A percentile compares a stretch with the other conserved stretches of the same genome.
Conservation (phyloP, 78 protist species). For the Polysphondylium violaceum region DNA sequence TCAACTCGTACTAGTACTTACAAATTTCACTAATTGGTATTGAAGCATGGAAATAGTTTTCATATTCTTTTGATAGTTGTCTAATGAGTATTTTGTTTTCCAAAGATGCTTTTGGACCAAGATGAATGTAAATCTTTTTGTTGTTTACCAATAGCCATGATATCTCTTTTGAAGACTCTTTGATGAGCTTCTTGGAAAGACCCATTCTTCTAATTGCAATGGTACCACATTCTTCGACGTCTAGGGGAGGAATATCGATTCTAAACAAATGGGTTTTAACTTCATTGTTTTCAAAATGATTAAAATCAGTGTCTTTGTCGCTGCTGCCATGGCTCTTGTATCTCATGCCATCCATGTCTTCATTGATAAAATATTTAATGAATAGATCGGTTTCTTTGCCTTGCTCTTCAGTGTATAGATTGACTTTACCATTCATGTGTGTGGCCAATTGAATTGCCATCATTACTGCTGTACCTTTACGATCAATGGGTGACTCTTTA, state of each 20-base stretch:
- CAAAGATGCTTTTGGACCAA: slow-evolving; percentile 41
- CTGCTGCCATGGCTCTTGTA: slow-evolving; percentile 24
- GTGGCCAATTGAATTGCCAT: slow-evolving; percentile 67
- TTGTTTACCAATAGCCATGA: slow-evolving; percentile 22
- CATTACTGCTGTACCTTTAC: slow-evolving; percentile 36
- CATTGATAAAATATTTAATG: slow-evolving; percentile 18
- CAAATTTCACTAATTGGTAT: background rate
- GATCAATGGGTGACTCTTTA: slow-evolving; percentile 37
- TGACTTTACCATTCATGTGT: slow-evolving; percentile 49
- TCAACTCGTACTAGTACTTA: background rate
- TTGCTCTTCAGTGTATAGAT: slow-evolving; percentile 33
- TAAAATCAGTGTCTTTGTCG: slow-evolving; percentile 22
- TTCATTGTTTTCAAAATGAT: background rate
- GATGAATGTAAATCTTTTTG: background rate
- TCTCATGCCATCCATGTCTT: slow-evolving; percentile 35
- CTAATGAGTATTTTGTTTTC: background rate
- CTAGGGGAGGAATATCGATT: slow-evolving; percentile 56
- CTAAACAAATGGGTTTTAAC: slow-evolving; percentile 8
- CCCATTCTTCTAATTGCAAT: slow-evolving; percentile 10
- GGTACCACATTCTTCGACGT: slow-evolving; percentile 15
- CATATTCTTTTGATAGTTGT: slow-evolving; percentile 20
- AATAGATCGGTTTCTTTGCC: slow-evolving; percentile 35
- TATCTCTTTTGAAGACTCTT: background rate
- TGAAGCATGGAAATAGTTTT: background rate
- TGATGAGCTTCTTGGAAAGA: slow-evolving; percentile 8